Evolutionary conservation across 306 rosid genomes (phyloP), one percentile per base, ranked within the genome.

Genomic region (Rosa multiflora): DNA sequence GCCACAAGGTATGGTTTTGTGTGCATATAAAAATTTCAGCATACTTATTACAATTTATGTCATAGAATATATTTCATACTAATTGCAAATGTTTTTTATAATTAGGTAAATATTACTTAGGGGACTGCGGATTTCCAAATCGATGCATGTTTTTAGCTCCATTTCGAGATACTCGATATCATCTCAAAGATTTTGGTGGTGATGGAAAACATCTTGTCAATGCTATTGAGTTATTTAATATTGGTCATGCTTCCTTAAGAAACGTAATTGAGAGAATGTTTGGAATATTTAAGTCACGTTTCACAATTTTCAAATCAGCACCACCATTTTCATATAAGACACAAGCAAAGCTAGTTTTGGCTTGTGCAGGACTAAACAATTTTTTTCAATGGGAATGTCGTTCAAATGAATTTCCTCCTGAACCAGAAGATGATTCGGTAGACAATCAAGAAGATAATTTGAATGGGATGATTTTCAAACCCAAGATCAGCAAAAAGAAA

Each of bases 231-330:
- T 42, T 69, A 42, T 69, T 69, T 47, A 69, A 43, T 69, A 2
- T 69, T 43, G 17, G 8, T 0, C 73, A 69, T 69, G 55, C 73
- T 69, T 69, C 5, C 5, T 5, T 55, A 52, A 74, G 26, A 7
- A 43, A 55, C 0, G 18, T 69, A 43, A 69, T 43, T 69, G 73
- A 69, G 8, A n/a, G 17, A 12, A 69, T 69, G n/a, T 69, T 69
- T 69, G 37, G 37, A 17, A 43, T 69, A 43, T 40, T 43, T 23
- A 43, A 69, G 48, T 69, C 53, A 3, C 4, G 51, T 9, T 69
- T 43, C 52, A 43, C 52, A n/a, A 69, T 70, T 70, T 70, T 70
- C 10, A 70, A 70, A 44, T 70, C 18, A 42, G 10, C 73, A 56
- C 63, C 63, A 56, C 63, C 32, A n/a, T 56, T 56, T 8, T 5